A percentile compares a stretch with the other conserved stretches of the same genome.
phyloP scores from a whole-genome alignment of 2,329 filamentous ascomycete species.

The Botrytis squamosa region DNA sequence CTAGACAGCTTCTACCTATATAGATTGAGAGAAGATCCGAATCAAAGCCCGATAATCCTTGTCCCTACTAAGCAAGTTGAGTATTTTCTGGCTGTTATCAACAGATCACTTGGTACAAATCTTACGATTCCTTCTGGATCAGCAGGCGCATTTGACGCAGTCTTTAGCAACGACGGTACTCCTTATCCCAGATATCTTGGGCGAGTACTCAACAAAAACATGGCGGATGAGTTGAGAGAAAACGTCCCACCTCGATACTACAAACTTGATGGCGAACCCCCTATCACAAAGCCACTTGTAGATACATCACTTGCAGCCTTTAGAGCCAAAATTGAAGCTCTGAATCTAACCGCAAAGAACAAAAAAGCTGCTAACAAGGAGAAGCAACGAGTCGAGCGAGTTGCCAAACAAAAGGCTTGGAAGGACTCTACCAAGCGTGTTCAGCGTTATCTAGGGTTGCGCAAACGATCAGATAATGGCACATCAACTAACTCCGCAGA shows the following conservation, averaged over 20 bases:
- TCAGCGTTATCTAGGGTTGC: constrained; percentile 71
- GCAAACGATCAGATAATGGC: constrained; percentile 36
- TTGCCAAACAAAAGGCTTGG: constrained; percentile 52
- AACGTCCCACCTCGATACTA: constrained; percentile 38
- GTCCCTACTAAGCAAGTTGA: constrained; percentile 66
- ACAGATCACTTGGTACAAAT: constrained; percentile 52
- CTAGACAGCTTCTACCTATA: constrained; percentile 64
- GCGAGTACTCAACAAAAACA: constrained; percentile 48
- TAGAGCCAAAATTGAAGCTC: constrained; percentile 53
- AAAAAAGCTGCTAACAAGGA: constrained; percentile 48
- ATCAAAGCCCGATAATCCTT: constrained; percentile 60
- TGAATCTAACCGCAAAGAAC: constrained; percentile 50
- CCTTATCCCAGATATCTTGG: constrained; percentile 69
- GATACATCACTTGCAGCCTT: constrained; percentile 48
- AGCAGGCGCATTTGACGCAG: constrained; percentile 56
- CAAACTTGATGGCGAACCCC: constrained; percentile 34
- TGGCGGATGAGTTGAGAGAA: constrained; percentile 28
- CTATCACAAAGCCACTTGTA: constrained; percentile 34
- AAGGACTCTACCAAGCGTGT: constrained; percentile 58
- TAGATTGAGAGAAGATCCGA: constrained; percentile 46
- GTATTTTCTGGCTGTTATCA: constrained; percentile 63
- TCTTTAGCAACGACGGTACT: constrained; percentile 59
- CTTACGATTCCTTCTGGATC: constrained; percentile 58
- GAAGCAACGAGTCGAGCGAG: constrained; percentile 48
- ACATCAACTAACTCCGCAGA: constrained; percentile 22